Evolutionary conservation across 148 eudicot genomes (phyloP).

Genomic region (Chenopodium berlandieri): DNA sequence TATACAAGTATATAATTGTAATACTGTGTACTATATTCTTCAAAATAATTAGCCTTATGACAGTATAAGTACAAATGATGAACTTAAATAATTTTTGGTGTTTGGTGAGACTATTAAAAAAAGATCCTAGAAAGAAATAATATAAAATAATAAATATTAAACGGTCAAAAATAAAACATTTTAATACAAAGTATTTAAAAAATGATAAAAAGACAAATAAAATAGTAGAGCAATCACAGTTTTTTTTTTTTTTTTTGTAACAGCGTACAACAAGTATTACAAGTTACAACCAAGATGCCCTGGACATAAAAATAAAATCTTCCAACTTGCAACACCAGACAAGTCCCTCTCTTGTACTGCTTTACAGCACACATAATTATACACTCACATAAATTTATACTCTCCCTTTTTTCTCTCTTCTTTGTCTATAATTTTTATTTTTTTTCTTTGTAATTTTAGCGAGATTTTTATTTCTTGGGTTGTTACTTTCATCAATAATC

Average conservation of each 20-base stretch:
- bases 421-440: background rate
- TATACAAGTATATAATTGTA: too few relatives aligned
- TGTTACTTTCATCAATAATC: constrained; percentile 5
- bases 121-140: background rate
- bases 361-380: constrained; percentile 45
- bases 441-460: background rate
- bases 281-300: constrained; percentile 38
- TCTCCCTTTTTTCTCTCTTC: constrained; percentile 9
- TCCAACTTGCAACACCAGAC: constrained; percentile 37
- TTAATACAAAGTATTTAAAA: background rate
- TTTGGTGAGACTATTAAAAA: background rate
- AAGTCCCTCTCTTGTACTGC: constrained; percentile 41
- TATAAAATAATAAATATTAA: background rate
- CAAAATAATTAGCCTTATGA: too few relatives aligned
- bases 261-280: background rate
- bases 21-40: too few relatives aligned
- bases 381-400: too few relatives aligned
- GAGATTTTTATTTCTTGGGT: background rate
- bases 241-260: background rate
- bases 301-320: constrained; percentile 28
- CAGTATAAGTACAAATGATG: background rate
- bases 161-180: background rate
- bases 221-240: background rate
- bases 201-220: background rate
- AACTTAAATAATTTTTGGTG: background rate